Evolutionary conservation across 495 filamentous ascomycete genomes (phyloP), one percentile per base, ranked within the genome.

Genomic region (Amphirosellinia nigrospora): DNA sequence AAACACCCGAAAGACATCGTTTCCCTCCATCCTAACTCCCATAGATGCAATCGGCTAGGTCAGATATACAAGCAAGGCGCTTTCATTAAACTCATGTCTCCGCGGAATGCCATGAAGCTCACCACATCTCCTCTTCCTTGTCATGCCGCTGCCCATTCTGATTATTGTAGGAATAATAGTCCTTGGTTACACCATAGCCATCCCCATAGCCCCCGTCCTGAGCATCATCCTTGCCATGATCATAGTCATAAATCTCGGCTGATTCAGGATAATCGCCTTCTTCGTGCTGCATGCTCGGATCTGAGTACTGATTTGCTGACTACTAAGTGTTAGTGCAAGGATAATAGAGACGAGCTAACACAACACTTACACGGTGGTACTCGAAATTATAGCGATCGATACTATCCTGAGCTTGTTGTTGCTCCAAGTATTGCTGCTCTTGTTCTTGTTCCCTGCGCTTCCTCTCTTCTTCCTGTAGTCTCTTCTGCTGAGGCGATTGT

Each of bases 371-470:
- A 46, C 84, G 82, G 76, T 86, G 84, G 73, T 86, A 86, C 64
- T 86, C 83, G 72, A 84, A 86, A 60, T 84, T 80, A 70, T 82
- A 81, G 46, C 81, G 82, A 58, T 78, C 80, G 64, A 79, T 78
- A 63, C 77, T 82, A 55, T 80, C 79, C 68, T 83, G 78, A 16
- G 78, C 82, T 69, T 84, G 78, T 67, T 88, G 85, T 69, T 88
- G 85, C 68, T 86, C 75, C 68, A 79, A 55, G 66, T 85, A 78
- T 80, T 86, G 76, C 50, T 93, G 89, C 60, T 70, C 68, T 55
- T 94, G 89, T 46, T 70, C 68, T 53, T 94, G 89, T 64, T 87
- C 84, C 43, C 86, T 83, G 71, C 90, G 89, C 13, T 89, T 85
- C 62, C 84, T 77, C 69, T 88, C 82, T 73, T 92, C 86, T 75